Evolutionary conservation across 23 red algal genomes (phyloP), one percentile per base, ranked within the genome.

Genomic region (Gracilaria domingensis): DNA sequence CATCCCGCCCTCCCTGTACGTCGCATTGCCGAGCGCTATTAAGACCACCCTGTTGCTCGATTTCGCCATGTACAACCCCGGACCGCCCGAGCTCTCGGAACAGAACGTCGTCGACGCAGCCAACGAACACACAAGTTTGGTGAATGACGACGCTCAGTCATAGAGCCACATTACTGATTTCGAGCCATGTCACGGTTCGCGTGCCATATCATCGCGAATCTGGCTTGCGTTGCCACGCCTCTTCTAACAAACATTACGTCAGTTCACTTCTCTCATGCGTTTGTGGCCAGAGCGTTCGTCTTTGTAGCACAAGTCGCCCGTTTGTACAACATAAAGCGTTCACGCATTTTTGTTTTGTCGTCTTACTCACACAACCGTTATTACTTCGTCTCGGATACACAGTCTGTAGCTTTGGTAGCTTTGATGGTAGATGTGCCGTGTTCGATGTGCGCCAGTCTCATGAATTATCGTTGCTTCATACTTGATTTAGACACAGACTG

Each of bases 21-120:
- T 38, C 29, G 23, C 45, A 32, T 25, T 96, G 45, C 94, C 94
- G 12, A 51, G 87, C 29, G 36, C 35, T 20, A 44, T 92, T 30
- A 96, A 96, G 87, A 79, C 39, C 67, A 88, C 83, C 7, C 81
- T 96, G 65, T 79, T 96, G 40, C 83, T 96, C 8, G 94, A 96
- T 70, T 96, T 86, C 38, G 70, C 83, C 1, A 66, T 96, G 14
- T 96, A 96, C 40, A 92, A 92, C 65, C 87, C 87, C 5, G 74
- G 74, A 20, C 73, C 73, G 33, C 23, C 34, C 18, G 8, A 14
- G 14, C 1, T 16, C 18, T 36, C 37, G 8, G 54, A 82, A 6
- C 7, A 82, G 40, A 33, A 56, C 39, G 53, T 28, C 0, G 25
- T 30, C 40, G 4, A 26, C 7, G 28, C 1, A 50, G 40, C 72